Percentiles rank a stretch among this genome's conserved stretches.
Conservation (phyloP, 441 rosid genomes). For the Populus hybrid region DNA sequence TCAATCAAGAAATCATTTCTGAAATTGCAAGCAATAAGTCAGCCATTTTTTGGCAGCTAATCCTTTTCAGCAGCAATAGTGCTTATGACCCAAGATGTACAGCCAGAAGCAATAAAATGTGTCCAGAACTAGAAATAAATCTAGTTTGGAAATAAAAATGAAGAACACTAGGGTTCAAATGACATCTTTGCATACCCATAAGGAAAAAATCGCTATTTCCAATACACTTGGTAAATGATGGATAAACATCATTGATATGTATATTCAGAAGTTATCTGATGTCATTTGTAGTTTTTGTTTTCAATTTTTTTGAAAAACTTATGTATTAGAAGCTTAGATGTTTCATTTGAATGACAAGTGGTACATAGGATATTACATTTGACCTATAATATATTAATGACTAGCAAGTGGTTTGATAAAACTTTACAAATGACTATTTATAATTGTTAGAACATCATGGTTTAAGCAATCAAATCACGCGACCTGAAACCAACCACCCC, state of each 20-base stretch:
- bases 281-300: no score
- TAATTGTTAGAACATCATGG: no score
- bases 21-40: constrained; percentile 20
- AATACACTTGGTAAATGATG: constrained; percentile 54
- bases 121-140: background rate
- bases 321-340: no score
- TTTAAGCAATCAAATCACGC: no score
- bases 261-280: no score
- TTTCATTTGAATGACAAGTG: no score
- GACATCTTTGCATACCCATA: constrained; percentile 50
- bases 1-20: constrained; percentile 85
- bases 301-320: no score
- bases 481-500: rapidly evolving
- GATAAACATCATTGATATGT: constrained; percentile 21
- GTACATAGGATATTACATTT: no score
- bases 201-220: constrained; percentile 68
- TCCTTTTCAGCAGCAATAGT: background rate
- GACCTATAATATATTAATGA: no score
- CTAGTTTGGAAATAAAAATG: background rate
- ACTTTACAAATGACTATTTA: no score
- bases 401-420: no score
- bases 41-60: background rate
- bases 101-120: background rate
- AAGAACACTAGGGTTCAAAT: background rate
- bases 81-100: background rate